Base-by-base conservation (phyloP, 2,329 filamentous ascomycete species). In the Aspergillus sp. region DNA sequence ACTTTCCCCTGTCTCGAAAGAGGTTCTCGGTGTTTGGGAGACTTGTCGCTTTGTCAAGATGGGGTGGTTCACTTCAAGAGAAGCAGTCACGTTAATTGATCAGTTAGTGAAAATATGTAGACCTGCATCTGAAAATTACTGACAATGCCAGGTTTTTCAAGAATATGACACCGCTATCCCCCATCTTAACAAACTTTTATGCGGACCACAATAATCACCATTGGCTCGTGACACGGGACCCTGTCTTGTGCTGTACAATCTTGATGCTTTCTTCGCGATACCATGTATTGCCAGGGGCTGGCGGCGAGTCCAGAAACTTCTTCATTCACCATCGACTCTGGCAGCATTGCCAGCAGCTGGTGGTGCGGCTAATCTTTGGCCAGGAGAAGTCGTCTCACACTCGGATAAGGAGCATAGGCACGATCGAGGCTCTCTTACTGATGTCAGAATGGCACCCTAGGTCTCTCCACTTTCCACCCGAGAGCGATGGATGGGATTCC, bases 371-470 rank as follows among this genome's bases (percentile, higher is more conserved):
- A 3, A 81, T 83, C 58, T 80, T 84, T 23, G 83, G 83, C 0
- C 82, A 85, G 58, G 82, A 85, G 55, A 84, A 82, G 59, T 73
- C 76, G 1, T 81, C 79, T 3, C 82, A 81, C 53, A 79, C 81
- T 2, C 82, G 82, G 41, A 74, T 76, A 1, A 74, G 82, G 5
- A 81, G 80, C 0, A 76, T 83, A 23, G 83, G 83, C 0, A 81
- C 82, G 0, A 83, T 85, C 3, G 81, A 85, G 63, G 82, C 81
- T 0, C 73, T 86, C 0, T 64, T 85, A 1, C 68, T 85, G 1
- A 77, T 85, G n/a, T 82, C 81, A 0, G 83, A 85, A 67, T 86
- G 84, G 84, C 82, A 85, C 63, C 82, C 84, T 1, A 78, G 82
- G 17, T 81, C 82, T 4, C 71, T 85, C 0, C 82, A 85, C 63